Conservation (phyloP, 2,329 filamentous ascomycete species). For the Fusarium tanahbumbuense region DNA sequence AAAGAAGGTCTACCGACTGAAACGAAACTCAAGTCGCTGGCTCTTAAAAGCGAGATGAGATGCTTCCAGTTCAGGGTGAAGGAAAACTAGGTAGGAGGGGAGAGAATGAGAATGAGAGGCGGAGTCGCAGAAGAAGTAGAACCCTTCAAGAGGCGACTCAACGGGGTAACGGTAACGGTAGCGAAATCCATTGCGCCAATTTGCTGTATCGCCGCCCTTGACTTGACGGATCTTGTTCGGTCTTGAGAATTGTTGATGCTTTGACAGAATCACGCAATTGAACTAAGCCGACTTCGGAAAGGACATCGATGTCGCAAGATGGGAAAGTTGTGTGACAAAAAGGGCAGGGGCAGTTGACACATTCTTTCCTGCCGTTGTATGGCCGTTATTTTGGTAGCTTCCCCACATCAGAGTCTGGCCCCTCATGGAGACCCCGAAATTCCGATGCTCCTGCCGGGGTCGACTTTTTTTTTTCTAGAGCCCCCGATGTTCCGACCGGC, state of each 20-base stretch:
- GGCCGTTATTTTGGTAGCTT: conserved; percentile 9
- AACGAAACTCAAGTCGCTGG: conserved; percentile 31
- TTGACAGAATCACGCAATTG: conserved; percentile 57
- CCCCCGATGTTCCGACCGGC: conserved; percentile 44
- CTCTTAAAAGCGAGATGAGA: conserved; percentile 42
- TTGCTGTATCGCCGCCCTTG: conserved; percentile 19
- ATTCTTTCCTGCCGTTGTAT: rapidly evolving
- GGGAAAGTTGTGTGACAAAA: conserved; percentile 33
- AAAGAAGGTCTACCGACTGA: conserved; percentile 24
- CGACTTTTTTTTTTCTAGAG: conserved; percentile 26
- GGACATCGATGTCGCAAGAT: conserved; percentile 44
- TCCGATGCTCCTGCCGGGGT: conserved; percentile 31
- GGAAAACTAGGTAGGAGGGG: conserved; percentile 11
- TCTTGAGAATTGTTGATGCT: conserved; percentile 52
- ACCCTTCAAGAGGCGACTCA: conserved; percentile 41
- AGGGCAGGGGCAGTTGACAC: background rate
- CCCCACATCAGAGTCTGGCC: conserved; percentile 32
- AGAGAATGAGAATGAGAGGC: conserved; percentile 11
- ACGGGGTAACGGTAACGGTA: conserved; percentile 39
- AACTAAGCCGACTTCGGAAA: conserved; percentile 48
- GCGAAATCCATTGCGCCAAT: conserved; percentile 35
- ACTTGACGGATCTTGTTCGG: conserved; percentile 41
- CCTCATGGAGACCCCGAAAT: conserved; percentile 44
- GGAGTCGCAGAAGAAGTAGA: conserved; percentile 28
- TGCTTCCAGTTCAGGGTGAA: conserved; percentile 40